Percentiles rank a stretch among this genome's conserved stretches.
Conservation (phyloP, 371 early-diverging fungal genomes). For the Coemansia sp. region DNA sequence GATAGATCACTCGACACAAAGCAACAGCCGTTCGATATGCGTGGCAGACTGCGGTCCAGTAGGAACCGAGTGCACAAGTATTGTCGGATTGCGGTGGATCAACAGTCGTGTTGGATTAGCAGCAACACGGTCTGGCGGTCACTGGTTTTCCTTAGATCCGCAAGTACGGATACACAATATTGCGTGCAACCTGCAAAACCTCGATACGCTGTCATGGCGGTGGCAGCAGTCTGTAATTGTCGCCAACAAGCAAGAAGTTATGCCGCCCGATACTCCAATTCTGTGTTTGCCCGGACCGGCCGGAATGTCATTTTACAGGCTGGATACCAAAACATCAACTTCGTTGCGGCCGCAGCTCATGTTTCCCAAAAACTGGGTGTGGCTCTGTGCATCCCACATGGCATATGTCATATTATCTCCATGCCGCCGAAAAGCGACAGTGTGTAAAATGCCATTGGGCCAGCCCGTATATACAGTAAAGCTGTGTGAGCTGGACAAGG, state of each 20-base stretch:
- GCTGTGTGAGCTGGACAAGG: background rate
- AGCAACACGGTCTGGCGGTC: constrained; percentile 15
- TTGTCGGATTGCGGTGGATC: constrained; percentile 24
- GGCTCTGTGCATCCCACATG: constrained; percentile 30
- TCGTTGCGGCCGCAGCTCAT: background rate
- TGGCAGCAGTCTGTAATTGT: constrained; percentile 35
- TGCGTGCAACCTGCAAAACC: background rate
- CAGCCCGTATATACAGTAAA: constrained; percentile 16
- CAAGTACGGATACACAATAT: background rate
- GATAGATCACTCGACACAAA: background rate
- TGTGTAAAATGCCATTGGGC: constrained; percentile 33
- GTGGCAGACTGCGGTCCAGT: background rate
- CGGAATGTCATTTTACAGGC: constrained; percentile 19
- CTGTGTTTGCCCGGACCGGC: constrained; percentile 35
- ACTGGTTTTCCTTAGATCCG: constrained; percentile 19
- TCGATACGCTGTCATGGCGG: constrained; percentile 33
- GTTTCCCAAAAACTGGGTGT: constrained; percentile 36
- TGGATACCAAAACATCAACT: background rate
- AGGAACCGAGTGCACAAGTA: background rate
- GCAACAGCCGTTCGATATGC: background rate
- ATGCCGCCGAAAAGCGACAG: constrained; percentile 17
- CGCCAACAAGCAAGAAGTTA: background rate
- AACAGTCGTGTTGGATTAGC: constrained; percentile 15
- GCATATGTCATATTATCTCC: constrained; percentile 28
- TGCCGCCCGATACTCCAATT: constrained; percentile 17